phyloP scores from a whole-genome alignment of 108 stramenopile species.

The Fragilariopsis cylindrus region DNA sequence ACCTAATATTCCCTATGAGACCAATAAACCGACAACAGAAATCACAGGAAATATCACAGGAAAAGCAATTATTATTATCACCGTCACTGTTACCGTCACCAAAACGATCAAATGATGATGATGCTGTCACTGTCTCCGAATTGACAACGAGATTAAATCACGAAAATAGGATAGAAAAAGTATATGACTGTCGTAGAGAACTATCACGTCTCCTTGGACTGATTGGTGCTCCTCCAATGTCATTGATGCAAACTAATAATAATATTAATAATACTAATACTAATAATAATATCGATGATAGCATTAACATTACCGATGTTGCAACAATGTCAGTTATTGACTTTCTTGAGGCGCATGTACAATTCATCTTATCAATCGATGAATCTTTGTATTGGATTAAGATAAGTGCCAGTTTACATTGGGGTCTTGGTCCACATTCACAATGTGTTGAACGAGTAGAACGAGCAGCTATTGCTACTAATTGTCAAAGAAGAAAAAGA shows the following conservation, averaged over 20 bases:
- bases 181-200: conserved; percentile 25
- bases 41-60: too few relatives aligned
- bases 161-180: not conserved
- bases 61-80: too few relatives aligned
- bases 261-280: not conserved
- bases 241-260: not conserved
- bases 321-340: conserved; percentile 2
- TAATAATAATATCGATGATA: not conserved
- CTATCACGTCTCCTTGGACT: conserved; percentile 24
- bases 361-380: conserved; percentile 29
- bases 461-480: conserved; percentile 21
- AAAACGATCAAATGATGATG: not conserved
- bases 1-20: too few relatives aligned
- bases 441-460: conserved; percentile 47
- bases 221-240: conserved; percentile 27
- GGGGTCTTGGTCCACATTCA: conserved; percentile 42
- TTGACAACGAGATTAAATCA: not conserved
- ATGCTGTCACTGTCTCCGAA: not conserved
- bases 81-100: not conserved
- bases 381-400: conserved; percentile 22
- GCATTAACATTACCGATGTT: not conserved
- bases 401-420: conserved; percentile 30
- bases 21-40: too few relatives aligned
- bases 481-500: not conserved
- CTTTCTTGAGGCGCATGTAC: conserved; percentile 32